phyloP scores from a whole-genome alignment of 2,329 filamentous ascomycete species.

The Diaporthe sp. region DNA sequence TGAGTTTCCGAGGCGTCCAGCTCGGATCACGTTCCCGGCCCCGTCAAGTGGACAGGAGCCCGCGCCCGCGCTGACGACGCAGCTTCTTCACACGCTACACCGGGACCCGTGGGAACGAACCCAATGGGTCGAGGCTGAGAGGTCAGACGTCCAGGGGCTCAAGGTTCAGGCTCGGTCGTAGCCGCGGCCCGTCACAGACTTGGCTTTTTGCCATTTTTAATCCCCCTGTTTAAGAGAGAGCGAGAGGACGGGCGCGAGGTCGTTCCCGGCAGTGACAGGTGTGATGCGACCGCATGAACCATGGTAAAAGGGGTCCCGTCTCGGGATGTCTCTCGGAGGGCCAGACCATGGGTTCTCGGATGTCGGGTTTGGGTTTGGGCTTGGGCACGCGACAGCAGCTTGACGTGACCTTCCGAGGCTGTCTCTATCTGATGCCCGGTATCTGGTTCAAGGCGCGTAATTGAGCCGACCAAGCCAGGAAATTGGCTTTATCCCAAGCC shows the following conservation, averaged over 20 bases:
- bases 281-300: conserved; percentile 25
- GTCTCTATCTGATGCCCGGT: background rate
- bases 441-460: background rate
- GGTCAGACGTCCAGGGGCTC: conserved; percentile 9
- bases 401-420: background rate
- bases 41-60: background rate
- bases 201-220: background rate
- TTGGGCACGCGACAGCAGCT: background rate
- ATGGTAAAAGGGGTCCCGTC: conserved; percentile 10
- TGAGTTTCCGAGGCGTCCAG: conserved; percentile 17
- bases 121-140: conserved; percentile 2
- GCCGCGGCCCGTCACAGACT: conserved; percentile 8
- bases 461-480: conserved; percentile 17
- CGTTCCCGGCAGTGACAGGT: conserved; percentile 10
- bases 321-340: conserved; percentile 12
- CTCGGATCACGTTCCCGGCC: conserved; percentile 10
- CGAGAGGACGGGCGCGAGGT: background rate
- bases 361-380: conserved; percentile 26
- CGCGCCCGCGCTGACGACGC: conserved; percentile 21
- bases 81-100: background rate
- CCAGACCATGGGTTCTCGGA: conserved; percentile 8
- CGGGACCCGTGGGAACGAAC: background rate
- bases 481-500: conserved; percentile 18
- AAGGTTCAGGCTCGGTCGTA: conserved; percentile 16
- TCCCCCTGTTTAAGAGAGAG: background rate